Conservation (phyloP, 1,284 basidiomycete species). For the Uromyces viciae-fabae region DNA sequence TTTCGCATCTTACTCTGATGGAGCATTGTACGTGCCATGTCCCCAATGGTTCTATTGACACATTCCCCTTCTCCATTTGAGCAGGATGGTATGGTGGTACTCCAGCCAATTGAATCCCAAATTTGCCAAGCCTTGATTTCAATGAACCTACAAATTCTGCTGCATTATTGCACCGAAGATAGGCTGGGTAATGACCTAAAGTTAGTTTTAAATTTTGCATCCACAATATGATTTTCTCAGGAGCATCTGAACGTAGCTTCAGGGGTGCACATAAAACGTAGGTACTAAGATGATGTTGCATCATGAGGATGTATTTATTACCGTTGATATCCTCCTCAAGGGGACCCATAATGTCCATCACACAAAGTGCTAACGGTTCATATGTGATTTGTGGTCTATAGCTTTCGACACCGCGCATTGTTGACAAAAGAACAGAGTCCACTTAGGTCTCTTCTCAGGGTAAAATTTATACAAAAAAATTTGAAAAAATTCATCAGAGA, state of each 20-base stretch:
- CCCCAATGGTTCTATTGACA: conserved; percentile 3
- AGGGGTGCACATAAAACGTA: neutral
- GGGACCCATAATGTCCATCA: neutral
- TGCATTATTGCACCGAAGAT: neutral
- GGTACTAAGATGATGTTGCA: neutral
- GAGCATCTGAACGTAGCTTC: neutral
- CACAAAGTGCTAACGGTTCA: neutral
- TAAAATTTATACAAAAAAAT: neutral
- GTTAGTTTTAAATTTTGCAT: neutral
- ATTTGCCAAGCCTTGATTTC: neutral
- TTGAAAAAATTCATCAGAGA: neutral
- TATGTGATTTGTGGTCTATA: neutral
- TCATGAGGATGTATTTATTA: neutral
- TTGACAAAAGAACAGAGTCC: neutral
- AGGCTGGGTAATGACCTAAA: neutral
- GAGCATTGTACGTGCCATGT: conserved; percentile 28
- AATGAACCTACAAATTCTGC: neutral
- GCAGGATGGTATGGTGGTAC: neutral
- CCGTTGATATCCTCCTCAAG: neutral
- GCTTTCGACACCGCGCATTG: conserved; percentile 9
- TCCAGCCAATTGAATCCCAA: neutral
- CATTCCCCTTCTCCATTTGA: conserved; percentile 16
- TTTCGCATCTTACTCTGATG: neutral
- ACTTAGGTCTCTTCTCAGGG: neutral
- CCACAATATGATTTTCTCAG: neutral